These are phyloP conservation scores for Ramaria sp. DNA, from an alignment of 768 basidiomycete genomes.

Conservation along the genomic window DNA sequence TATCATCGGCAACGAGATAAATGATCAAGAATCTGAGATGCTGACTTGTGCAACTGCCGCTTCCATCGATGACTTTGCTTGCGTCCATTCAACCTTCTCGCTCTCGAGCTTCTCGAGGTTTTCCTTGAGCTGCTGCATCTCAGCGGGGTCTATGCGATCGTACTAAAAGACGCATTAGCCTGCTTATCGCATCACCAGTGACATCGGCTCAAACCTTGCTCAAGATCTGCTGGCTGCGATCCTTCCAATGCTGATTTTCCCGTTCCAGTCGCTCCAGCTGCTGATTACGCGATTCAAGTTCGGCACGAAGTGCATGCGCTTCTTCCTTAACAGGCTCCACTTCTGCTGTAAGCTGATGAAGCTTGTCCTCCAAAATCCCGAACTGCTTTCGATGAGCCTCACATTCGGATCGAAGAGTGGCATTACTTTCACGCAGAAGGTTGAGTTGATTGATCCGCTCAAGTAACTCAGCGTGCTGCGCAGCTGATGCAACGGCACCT, in stretches of 20 bases:
- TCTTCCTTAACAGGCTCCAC: constrained; percentile 71
- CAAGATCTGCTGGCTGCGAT: constrained; percentile 69
- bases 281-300: constrained; percentile 56
- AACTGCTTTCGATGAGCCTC: constrained; percentile 62
- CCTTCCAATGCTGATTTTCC: constrained; percentile 76
- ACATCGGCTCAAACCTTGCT: constrained; percentile 45
- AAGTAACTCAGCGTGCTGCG: constrained; percentile 75
- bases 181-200: neutral
- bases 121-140: constrained; percentile 69
- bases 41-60: constrained; percentile 11
- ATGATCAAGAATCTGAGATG: neutral
- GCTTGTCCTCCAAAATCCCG: constrained; percentile 52
- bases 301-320: constrained; percentile 53
- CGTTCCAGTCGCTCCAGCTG: constrained; percentile 64
- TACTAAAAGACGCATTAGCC: constrained; percentile 35
- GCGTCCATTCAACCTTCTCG: constrained; percentile 17
- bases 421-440: constrained; percentile 80
- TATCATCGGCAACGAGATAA: neutral
- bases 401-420: constrained; percentile 68
- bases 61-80: constrained; percentile 18
- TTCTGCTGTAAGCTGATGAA: constrained; percentile 46
- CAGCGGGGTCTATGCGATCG: constrained; percentile 81
- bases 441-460: constrained; percentile 83
- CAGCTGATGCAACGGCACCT: constrained; percentile 56
- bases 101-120: constrained; percentile 42